These are phyloP conservation scores for Suillus subaureus DNA, from an alignment of 768 basidiomycete species.

Conservation along the genomic window DNA sequence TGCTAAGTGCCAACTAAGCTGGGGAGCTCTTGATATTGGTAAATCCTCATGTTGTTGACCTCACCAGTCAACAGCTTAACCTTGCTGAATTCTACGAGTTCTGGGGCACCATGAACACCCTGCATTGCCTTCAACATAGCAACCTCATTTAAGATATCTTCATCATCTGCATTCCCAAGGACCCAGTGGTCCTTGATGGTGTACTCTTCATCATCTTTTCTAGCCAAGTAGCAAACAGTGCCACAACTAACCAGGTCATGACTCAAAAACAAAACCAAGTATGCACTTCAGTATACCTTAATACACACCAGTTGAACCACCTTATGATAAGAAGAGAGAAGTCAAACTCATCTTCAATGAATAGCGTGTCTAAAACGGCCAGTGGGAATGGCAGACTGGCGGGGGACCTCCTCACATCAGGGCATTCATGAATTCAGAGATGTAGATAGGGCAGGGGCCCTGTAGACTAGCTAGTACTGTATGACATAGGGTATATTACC, in stretches of 20 bases:
- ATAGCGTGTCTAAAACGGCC: too few relatives aligned
- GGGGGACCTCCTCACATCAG: too few relatives aligned
- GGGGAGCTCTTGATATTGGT: background rate
- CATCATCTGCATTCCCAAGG: background rate
- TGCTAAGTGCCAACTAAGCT: background rate
- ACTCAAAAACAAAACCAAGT: too few relatives aligned
- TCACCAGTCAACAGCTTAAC: background rate
- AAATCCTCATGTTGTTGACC: background rate
- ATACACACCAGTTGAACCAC: too few relatives aligned
- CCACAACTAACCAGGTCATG: background rate
- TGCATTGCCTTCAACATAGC: slow-evolving; percentile 11
- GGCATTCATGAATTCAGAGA: too few relatives aligned
- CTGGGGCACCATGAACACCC: background rate
- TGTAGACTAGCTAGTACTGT: too few relatives aligned
- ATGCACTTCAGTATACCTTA: too few relatives aligned
- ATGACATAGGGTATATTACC: too few relatives aligned
- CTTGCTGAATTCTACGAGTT: background rate
- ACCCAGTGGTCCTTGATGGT: slow-evolving; percentile 15
- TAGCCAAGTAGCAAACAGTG: background rate
- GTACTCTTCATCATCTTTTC: background rate
- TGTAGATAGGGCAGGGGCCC: too few relatives aligned
- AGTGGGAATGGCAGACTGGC: too few relatives aligned
- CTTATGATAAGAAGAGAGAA: too few relatives aligned
- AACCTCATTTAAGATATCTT: slow-evolving; percentile 6
- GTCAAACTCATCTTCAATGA: too few relatives aligned